Conservation (phyloP, 2,329 filamentous ascomycete species). For the Grosmannia serpens region DNA sequence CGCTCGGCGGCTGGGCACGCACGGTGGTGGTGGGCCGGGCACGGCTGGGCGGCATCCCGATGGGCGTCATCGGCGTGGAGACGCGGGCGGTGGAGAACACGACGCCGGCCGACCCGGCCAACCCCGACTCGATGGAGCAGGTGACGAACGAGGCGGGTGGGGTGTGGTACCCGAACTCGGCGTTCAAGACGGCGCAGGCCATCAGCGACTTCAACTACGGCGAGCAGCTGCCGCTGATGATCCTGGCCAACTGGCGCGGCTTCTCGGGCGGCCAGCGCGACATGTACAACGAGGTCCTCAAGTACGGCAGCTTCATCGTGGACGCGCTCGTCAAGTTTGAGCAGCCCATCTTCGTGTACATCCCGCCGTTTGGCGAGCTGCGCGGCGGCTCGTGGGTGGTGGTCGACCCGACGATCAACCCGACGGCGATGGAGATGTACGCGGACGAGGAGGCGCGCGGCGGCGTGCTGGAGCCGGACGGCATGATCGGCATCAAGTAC, state of each 20-base stretch:
- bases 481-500: slow-evolving; percentile 98
- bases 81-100: slow-evolving; percentile 94
- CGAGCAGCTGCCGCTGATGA: slow-evolving; percentile 97
- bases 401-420: slow-evolving; percentile 96
- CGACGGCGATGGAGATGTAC: slow-evolving; percentile 97
- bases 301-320: slow-evolving; percentile 98
- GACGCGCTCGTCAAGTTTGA: slow-evolving; percentile 97
- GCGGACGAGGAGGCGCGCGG: slow-evolving; percentile 89
- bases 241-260: slow-evolving; percentile 98
- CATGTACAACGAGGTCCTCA: slow-evolving; percentile 99
- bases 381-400: slow-evolving; percentile 99
- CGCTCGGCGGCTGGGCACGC: slow-evolving; percentile 91
- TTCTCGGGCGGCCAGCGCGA: slow-evolving; percentile 99
- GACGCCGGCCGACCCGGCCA: slow-evolving; percentile 90
- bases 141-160: slow-evolving; percentile 90
- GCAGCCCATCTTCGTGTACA: slow-evolving; percentile 98
- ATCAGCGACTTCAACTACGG: slow-evolving; percentile 99
- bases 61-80: slow-evolving; percentile 97
- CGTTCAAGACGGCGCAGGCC: slow-evolving; percentile 98
- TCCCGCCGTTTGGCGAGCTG: slow-evolving; percentile 89
- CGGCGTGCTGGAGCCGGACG: slow-evolving; percentile 95
- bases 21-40: slow-evolving; percentile 95
- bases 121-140: slow-evolving; percentile 96
- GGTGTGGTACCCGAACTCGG: slow-evolving; percentile 99
- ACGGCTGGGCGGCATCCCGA: slow-evolving; percentile 89